Evolutionary conservation across 2,329 filamentous ascomycete species (phyloP), one percentile per base, ranked within the genome.

Genomic region (Aspergillus spinulosporus): DNA sequence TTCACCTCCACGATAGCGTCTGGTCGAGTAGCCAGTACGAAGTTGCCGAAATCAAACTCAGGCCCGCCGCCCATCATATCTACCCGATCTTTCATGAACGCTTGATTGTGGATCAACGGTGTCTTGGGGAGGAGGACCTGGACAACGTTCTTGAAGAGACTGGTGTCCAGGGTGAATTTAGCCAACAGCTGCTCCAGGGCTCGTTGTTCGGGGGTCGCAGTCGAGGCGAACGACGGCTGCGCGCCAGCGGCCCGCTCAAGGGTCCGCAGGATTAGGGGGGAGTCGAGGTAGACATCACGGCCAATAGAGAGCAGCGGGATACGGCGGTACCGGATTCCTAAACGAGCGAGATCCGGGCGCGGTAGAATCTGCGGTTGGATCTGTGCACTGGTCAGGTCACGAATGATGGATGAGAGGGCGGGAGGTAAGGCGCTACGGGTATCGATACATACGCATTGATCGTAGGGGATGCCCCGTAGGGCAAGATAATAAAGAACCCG

Each of bases 241-340:
- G 12, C 29, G 36, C 34, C 34, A 28, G 49, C 45, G n/a, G 44
- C 15, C 1, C 40, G 52, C 39, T 54, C 46, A 12, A 54, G 44
- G 5, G 14, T 15, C 6, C 37, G 28, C 7, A 53, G 45, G 37
- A 54, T 54, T 9, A 54, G 28, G 52, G 15, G 52, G 4, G 52
- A 49, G 39, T 54, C 52, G 29, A 54, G 46, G 37, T 54, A 54
- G 29, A 54, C 39, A 12, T 54, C 52, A 14, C 52, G 52, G 7
- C 52, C 46, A 37, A 54, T 49, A 4, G 52, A 12, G 36, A 54
- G 52, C 1, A 54, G 52, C 9, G 52, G 52, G 28, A 54, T 54
- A 9, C 45, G 52, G 12, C 45, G 52, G 14, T 54, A 54, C 28
- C 43, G 46, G 15, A 49, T 54, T 4, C 52, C 52, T 11, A 49